Evolutionary conservation across 768 basidiomycete species (phyloP).

Genomic region (Russula brevipes): DNA sequence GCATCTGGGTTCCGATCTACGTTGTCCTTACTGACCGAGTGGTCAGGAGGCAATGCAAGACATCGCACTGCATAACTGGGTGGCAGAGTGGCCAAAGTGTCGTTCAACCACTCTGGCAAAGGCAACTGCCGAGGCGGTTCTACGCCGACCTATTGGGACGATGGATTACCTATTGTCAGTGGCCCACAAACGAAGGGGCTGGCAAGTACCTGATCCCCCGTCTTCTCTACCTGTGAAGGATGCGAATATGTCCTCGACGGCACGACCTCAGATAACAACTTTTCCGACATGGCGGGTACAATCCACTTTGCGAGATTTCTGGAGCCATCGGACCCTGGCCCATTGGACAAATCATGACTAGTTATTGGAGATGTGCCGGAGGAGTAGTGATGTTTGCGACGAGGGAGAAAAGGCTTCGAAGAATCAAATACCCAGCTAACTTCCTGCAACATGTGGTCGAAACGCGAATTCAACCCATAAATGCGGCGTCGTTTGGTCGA

Average conservation of each 20-base stretch:
- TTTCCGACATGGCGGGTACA: neutral
- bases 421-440: conserved; percentile 40
- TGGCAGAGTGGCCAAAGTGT: conserved; percentile 46
- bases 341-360: conserved; percentile 33
- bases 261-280: neutral
- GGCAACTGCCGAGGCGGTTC: conserved; percentile 38
- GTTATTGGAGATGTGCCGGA: conserved; percentile 44
- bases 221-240: conserved; percentile 37
- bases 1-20: neutral
- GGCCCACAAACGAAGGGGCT: neutral
- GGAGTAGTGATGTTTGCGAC: conserved; percentile 36
- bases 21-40: neutral
- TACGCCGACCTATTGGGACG: neutral
- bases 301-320: conserved; percentile 36
- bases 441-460: conserved; percentile 62
- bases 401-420: conserved; percentile 13
- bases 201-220: conserved; percentile 30
- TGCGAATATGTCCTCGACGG: neutral
- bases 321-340: conserved; percentile 29
- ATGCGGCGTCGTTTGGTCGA: conserved; percentile 46
- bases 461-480: conserved; percentile 51
- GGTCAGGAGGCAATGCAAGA: conserved; percentile 28
- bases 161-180: conserved; percentile 1
- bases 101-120: conserved; percentile 53
- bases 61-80: conserved; percentile 45